These are phyloP conservation scores for Stephanodiscus minutulus DNA, from an alignment of 108 stramenopile genomes.

Conservation along the genomic window DNA sequence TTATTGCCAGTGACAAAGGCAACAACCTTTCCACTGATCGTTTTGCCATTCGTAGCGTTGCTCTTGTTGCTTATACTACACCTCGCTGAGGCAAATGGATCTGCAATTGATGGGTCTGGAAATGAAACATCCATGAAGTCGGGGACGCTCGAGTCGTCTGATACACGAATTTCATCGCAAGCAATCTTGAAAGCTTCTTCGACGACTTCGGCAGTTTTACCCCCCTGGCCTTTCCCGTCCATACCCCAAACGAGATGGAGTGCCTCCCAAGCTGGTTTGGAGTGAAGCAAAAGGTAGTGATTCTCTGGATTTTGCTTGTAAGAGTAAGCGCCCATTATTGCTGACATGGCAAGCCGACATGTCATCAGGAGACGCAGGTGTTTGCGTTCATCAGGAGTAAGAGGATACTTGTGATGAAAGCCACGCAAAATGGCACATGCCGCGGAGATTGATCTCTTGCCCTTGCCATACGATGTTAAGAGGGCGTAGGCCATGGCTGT, in stretches of 20 bases:
- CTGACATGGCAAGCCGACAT: conserved; percentile 78
- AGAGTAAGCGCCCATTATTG: conserved; percentile 80
- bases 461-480: conserved; percentile 75
- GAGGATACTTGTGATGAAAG: conserved; percentile 61
- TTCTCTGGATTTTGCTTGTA: conserved; percentile 82
- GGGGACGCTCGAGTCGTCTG: conserved; percentile 36
- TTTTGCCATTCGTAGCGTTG: not conserved
- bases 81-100: conserved; percentile 56
- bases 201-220: conserved; percentile 38
- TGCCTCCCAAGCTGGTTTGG: conserved; percentile 85
- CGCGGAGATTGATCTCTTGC: conserved; percentile 64
- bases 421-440: conserved; percentile 83
- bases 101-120: conserved; percentile 70
- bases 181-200: conserved; percentile 64
- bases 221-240: conserved; percentile 43
- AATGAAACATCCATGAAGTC: conserved; percentile 70
- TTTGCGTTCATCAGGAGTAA: conserved; percentile 66
- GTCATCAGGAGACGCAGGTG: conserved; percentile 74
- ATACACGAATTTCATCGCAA: conserved; percentile 41
- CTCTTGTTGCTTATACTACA: conserved; percentile 1
- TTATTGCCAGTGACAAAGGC: conserved; percentile 99
- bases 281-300: conserved; percentile 83
- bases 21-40: conserved; percentile 23
- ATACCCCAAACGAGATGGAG: conserved; percentile 77
- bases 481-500: conserved; percentile 88